phyloP scores from a whole-genome alignment of 441 rosid genomes.

The Gossypium schwendimanii region DNA sequence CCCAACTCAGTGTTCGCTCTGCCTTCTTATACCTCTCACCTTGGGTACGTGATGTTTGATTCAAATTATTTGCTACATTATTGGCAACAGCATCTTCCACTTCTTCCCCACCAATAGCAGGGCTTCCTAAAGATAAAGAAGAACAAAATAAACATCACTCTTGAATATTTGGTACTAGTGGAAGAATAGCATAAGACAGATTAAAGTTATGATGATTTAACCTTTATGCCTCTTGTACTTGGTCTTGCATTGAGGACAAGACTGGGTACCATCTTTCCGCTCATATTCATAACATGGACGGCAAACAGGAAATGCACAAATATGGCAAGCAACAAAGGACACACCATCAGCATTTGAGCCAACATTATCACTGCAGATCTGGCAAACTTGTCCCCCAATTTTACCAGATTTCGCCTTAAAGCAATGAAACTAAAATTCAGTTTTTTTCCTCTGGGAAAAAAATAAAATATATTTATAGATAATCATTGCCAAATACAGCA shows the following conservation, averaged over 20 bases:
- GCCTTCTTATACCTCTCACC: constrained; percentile 60
- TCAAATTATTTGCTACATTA: constrained; percentile 42
- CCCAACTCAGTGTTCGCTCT: constrained; percentile 82
- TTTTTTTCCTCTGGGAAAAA: not conserved
- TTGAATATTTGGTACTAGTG: not conserved
- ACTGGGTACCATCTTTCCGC: constrained; percentile 81
- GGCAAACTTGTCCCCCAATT: constrained; percentile 65
- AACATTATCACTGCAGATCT: constrained; percentile 74
- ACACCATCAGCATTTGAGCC: constrained; percentile 60
- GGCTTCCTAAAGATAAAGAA: constrained; percentile 57
- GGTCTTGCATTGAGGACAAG: constrained; percentile 96
- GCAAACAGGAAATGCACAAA: constrained; percentile 88
- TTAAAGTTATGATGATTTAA: constrained; percentile 9
- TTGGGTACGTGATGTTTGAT: constrained; percentile 39
- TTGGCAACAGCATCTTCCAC: constrained; percentile 59
- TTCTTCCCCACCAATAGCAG: constrained; percentile 66
- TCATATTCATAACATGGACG: constrained; percentile 92
- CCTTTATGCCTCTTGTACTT: constrained; percentile 83
- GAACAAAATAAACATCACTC: not conserved
- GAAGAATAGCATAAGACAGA: not conserved
- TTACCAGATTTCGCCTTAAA: constrained; percentile 47
- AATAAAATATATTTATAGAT: not conserved
- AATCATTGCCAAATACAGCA: not conserved
- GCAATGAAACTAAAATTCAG: not conserved
- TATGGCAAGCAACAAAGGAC: constrained; percentile 67